These are phyloP conservation scores for Saccharomycopsis fermentans DNA, from an alignment of 805 yeast genomes.

Conservation along the genomic window DNA sequence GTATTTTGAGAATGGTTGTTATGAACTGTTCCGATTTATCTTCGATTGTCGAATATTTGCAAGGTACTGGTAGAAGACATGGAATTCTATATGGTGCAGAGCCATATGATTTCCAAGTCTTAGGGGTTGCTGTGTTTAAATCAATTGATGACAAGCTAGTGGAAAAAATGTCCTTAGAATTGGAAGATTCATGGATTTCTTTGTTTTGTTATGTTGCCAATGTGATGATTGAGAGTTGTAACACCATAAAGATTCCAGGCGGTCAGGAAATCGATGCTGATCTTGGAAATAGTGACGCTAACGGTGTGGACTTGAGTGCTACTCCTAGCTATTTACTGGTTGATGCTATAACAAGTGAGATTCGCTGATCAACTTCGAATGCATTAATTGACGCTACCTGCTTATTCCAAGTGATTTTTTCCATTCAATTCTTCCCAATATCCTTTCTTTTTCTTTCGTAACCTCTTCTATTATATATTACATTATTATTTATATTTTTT, in stretches of 20 bases:
- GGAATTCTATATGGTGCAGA: constrained; percentile 19
- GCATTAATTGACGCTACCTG: background rate
- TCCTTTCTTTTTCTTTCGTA: background rate
- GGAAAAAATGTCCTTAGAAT: constrained; percentile 18
- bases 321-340: constrained; percentile 1
- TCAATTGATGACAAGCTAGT: constrained; percentile 17
- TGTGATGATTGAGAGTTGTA: constrained; percentile 23
- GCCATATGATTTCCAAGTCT: constrained; percentile 17
- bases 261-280: background rate
- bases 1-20: constrained; percentile 18
- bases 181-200: constrained; percentile 21
- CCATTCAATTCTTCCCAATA: background rate
- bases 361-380: background rate
- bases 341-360: background rate
- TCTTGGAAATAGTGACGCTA: background rate
- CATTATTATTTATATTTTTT: background rate
- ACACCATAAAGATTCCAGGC: background rate
- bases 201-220: constrained; percentile 24
- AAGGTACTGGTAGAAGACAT: constrained; percentile 18
- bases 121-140: constrained; percentile 18
- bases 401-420: background rate
- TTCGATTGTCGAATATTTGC: constrained; percentile 17
- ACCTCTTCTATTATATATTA: background rate
- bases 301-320: background rate
- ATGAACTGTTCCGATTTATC: constrained; percentile 14